phyloP scores from a whole-genome alignment of 768 basidiomycete species.

The Mycena leptocephala region DNA sequence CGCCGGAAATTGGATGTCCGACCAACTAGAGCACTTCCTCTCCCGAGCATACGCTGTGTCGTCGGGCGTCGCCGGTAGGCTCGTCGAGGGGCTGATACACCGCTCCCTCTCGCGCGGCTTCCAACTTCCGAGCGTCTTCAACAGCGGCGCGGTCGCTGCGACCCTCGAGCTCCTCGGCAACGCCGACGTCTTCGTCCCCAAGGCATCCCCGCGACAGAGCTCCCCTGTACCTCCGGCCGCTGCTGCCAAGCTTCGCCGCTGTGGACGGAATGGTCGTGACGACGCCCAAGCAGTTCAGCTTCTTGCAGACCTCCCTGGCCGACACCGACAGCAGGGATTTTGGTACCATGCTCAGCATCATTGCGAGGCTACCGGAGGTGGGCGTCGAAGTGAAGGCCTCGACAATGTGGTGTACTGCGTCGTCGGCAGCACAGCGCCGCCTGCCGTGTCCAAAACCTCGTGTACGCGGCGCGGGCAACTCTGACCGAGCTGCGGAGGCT shows the following conservation, averaged over 20 bases:
- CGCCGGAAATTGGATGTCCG: neutral
- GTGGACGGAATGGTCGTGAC: conserved; percentile 8
- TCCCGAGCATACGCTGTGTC: neutral
- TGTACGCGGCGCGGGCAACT: neutral
- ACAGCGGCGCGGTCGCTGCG: neutral
- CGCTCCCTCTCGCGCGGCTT: neutral
- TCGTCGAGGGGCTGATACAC: conserved; percentile 27
- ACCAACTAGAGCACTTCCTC: neutral
- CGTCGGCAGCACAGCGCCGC: neutral
- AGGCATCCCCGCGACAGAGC: neutral
- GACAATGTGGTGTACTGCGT: conserved; percentile 15
- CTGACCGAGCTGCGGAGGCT: neutral
- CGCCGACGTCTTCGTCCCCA: neutral
- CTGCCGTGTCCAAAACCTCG: neutral
- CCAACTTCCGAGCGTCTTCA: conserved; percentile 9
- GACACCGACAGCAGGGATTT: conserved; percentile 3
- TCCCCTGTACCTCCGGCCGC: conserved; percentile 23
- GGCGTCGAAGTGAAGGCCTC: neutral
- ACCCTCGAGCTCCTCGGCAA: conserved; percentile 16
- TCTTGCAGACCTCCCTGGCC: conserved; percentile 7
- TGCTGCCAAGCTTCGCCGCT: conserved; percentile 2
- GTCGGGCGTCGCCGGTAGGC: neutral
- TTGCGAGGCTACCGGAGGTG: conserved; percentile 1
- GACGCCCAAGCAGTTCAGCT: neutral
- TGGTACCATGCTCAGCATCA: conserved; percentile 9